phyloP scores from a whole-genome alignment of 2,329 filamentous ascomycete species.

The Lecanicillium sp. region DNA sequence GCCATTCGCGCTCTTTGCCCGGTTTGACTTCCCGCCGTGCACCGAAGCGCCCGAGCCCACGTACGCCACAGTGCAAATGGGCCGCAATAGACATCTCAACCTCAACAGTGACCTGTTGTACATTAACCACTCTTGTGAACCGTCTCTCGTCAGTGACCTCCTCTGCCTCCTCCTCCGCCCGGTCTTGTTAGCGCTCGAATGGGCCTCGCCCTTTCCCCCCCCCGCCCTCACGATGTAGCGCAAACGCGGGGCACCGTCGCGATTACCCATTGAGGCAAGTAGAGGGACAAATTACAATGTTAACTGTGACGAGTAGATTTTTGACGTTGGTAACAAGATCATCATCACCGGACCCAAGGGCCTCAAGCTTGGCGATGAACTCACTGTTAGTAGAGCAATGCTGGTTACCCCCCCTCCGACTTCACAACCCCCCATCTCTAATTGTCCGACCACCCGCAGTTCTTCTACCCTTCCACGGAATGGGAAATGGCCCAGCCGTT shows the following conservation, averaged over 20 bases:
- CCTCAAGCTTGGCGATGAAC: constrained; percentile 49
- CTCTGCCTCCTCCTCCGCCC: background rate
- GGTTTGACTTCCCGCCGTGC: constrained; percentile 59
- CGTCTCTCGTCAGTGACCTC: constrained; percentile 49
- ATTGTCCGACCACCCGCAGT: constrained; percentile 30
- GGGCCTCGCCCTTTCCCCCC: no score
- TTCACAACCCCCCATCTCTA: background rate
- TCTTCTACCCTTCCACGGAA: constrained; percentile 72
- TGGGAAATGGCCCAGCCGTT: constrained; percentile 71
- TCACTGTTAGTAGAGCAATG: constrained; percentile 50
- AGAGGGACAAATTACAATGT: background rate
- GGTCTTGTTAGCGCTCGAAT: no score
- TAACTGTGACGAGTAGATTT: constrained; percentile 39
- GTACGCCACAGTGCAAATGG: constrained; percentile 60
- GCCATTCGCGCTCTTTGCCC: constrained; percentile 60
- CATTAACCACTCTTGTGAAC: constrained; percentile 63
- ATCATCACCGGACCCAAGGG: constrained; percentile 54
- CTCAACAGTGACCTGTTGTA: constrained; percentile 62
- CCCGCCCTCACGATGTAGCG: no score
- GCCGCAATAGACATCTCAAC: constrained; percentile 49
- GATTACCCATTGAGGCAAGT: background rate
- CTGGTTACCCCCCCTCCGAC: constrained; percentile 1
- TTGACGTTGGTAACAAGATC: constrained; percentile 51
- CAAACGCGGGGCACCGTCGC: background rate
- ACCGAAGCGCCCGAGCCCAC: constrained; percentile 49